Base-by-base conservation (phyloP, 2,329 filamentous ascomycete genomes). In the Ceratocystis destructans region DNA sequence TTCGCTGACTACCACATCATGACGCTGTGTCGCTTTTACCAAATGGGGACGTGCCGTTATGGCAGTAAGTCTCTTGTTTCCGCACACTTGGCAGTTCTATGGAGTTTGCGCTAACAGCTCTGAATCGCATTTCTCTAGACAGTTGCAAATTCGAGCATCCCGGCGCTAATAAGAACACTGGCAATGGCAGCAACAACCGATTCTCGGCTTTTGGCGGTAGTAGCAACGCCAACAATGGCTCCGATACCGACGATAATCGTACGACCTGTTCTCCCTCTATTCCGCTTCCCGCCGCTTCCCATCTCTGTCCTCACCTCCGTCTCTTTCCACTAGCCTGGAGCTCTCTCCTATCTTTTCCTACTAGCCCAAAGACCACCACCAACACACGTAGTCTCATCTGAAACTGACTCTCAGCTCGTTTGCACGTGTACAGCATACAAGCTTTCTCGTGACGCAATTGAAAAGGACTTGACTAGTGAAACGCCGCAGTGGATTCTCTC, bases 401-500 rank as follows among this genome's bases (percentile, higher is more conserved):
- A 59, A 59, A 59, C 55, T 59, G 55, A 59, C 55, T 17, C 31
- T n/a, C 55, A 37, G 55, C 55, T 53, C n/a, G 8, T 25, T 7
- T 53, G 48, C 48, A 22, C 5, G 22, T 53, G 20, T 72, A 72
- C 73, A 7, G 75, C 77, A 3, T 83, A 84, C 73, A 79, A 75
- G 57, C 75, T 91, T 50, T 82, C 77, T n/a, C 76, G 76, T 53
- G 82, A 83, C 0, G 77, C 76, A 1, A 87, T 95, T 70, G 80
- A 81, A 68, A 76, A 77, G 64, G 90, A 95, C 72, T 79, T 95
- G 59, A 83, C 80, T 0, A 79, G 80, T 25, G 89, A 94, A 68
- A 81, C 82, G 7, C 93, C 93, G 20, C 77, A 83, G 79, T 97
- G 92, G 88, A 87, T 94, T 3, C 81, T 96, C 28, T 96, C 92